Conservation (phyloP, 1,284 basidiomycete genomes). For the Exobasidium rhododendri region DNA sequence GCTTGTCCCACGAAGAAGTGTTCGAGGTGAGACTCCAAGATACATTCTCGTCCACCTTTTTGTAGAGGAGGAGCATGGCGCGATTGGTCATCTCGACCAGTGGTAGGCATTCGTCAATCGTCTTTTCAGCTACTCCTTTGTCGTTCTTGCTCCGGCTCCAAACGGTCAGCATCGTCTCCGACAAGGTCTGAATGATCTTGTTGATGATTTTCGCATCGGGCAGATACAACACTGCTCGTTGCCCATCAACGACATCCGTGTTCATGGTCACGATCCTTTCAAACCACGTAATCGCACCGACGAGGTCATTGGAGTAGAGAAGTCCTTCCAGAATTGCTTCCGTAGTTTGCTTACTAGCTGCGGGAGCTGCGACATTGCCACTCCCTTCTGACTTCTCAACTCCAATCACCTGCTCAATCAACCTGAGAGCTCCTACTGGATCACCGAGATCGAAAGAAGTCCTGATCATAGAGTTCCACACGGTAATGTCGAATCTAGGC, state of each 20-base stretch:
- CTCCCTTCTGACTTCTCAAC: not conserved
- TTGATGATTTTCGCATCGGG: too few species aligned
- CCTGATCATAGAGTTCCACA: conserved; percentile 74
- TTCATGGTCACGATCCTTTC: conserved; percentile 18
- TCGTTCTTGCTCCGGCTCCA: too few species aligned
- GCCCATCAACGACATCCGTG: too few species aligned
- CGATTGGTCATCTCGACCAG: not conserved
- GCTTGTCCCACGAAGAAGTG: not conserved
- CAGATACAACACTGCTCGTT: too few species aligned
- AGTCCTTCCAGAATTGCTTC: conserved; percentile 62
- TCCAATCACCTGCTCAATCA: conserved; percentile 73
- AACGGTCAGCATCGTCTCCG: too few species aligned
- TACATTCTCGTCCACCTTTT: not conserved
- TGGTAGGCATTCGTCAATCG: not conserved
- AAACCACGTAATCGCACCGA: conserved; percentile 39
- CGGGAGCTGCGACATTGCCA: conserved; percentile 56
- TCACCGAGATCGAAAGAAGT: conserved; percentile 69
- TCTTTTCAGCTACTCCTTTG: too few species aligned
- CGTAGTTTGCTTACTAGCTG: conserved; percentile 62
- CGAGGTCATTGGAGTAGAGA: conserved; percentile 28
- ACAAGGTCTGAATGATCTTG: too few species aligned
- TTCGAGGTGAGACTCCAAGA: not conserved
- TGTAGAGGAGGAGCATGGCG: not conserved
- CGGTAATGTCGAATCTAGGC: not conserved
- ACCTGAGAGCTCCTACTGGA: conserved; percentile 64